Base-by-base conservation (phyloP, 495 filamentous ascomycete species). In the Tetracladium setigerum region DNA sequence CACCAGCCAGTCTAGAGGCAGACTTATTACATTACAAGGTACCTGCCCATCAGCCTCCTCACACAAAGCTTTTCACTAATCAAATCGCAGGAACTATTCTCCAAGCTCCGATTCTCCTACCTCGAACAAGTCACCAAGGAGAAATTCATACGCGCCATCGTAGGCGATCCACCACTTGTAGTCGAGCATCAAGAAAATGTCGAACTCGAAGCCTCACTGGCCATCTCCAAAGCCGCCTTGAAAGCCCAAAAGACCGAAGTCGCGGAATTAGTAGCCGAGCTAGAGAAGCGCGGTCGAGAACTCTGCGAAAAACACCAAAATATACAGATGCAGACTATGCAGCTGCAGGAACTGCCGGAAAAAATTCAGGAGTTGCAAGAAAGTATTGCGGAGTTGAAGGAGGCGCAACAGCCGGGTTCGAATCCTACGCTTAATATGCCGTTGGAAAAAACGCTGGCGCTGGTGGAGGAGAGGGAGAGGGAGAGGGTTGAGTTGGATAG, bases 31-130 rank as follows among this genome's bases (percentile, higher is more conserved):
- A 95, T 63, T 95, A 95, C 66, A 85, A 84, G 56, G 81, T 81
- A 55, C 22, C 57, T 41, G 13, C 16, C 2, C 38, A 13, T n/a
- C 30, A 16, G 5, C 37, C 10, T 38, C 22, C 13, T 5, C 12
- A 38, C 5, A 10, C 22, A 30, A 16, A 8, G 10, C 13, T 2
- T 24, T 6, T 38, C 33, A 15, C 44, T 56, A 18, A 34, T 18
- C 22, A n/a, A 34, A n/a, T 24, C 18, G 39, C 50, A 83, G 74
- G 92, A 96, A 68, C 78, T 97, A 24, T 97, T 96, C 66, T 84
- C 87, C 35, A 96, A 96, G 67, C 77, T 98, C 22, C 87, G 89
- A 60, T 97, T 97, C 71, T 94, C 87, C 55, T 97, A 87, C 65
- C 76, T 87, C 49, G 84, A 88, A 61, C 84, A 88, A 63, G 78